phyloP scores from a whole-genome alignment of 228 moss, liverwort and hornwort species.

The Sphagnum magellanicum region DNA sequence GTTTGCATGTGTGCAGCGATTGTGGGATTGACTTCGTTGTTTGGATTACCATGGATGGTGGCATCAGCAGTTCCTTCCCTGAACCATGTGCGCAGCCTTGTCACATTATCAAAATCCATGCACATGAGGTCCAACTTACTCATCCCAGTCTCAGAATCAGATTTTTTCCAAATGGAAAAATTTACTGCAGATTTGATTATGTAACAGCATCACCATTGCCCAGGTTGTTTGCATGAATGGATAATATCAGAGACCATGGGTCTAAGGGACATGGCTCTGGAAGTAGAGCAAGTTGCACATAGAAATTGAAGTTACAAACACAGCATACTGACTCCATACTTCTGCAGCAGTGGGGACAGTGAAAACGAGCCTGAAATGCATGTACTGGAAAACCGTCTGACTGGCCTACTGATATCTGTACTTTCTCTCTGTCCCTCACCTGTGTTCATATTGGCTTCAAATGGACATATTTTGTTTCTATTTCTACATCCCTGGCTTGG shows the following conservation, averaged over 20 bases:
- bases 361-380: conserved; percentile 18
- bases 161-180: not conserved
- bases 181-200: not conserved
- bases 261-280: not conserved
- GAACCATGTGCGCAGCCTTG: conserved; percentile 69
- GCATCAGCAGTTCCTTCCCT: conserved; percentile 73
- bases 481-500: too few relatives aligned
- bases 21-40: not conserved
- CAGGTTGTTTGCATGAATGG: not conserved
- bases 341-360: conserved; percentile 25
- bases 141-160: not conserved
- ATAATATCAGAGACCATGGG: not conserved
- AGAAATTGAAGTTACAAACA: not conserved
- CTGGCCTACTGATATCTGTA: conserved; percentile 60
- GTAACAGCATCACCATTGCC: not conserved
- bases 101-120: conserved; percentile 29
- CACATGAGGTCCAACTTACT: conserved; percentile 20
- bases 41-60: conserved; percentile 73
- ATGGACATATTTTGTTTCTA: too few relatives aligned
- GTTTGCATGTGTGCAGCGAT: not conserved
- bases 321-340: not conserved
- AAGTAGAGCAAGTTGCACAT: too few relatives aligned
- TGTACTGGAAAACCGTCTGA: conserved; percentile 69
- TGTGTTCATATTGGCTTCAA: not conserved
- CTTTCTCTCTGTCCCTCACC: conserved; percentile 4